Conservation (phyloP, 2,329 filamentous ascomycete genomes). For the Aspergillus piperis region DNA sequence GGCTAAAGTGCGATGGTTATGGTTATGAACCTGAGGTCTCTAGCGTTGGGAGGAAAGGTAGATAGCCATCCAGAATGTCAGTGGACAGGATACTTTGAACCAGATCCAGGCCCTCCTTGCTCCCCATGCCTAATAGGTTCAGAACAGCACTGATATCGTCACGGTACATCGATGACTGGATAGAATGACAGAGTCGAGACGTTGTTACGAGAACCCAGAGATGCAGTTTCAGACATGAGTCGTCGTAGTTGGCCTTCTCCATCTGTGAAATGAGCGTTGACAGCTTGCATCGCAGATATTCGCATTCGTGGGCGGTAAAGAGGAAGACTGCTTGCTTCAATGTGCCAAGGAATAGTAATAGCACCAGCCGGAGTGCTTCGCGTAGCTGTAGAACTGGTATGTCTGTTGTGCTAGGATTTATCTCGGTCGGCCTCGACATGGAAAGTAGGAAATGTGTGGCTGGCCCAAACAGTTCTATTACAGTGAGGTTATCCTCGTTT, state of each 20-base stretch:
- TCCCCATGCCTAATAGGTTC: not conserved
- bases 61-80: not conserved
- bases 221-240: not conserved
- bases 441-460: slow-evolving; percentile 1
- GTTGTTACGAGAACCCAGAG: slow-evolving; percentile 2
- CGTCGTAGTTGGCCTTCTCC: not conserved
- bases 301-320: not conserved
- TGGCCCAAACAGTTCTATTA: not conserved
- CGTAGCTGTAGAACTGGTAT: not conserved
- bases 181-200: not conserved
- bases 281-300: not conserved
- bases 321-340: slow-evolving; percentile 1
- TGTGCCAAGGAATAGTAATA: not conserved
- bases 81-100: not conserved
- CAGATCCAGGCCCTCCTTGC: not conserved
- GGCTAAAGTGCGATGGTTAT: not conserved
- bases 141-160: not conserved
- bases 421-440: not conserved
- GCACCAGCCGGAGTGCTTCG: not conserved
- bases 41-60: not conserved
- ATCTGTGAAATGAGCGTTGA: not conserved
- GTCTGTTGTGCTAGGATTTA: not conserved
- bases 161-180: not conserved
- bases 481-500: not conserved
- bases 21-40: not conserved